Base-by-base conservation (phyloP, 805 yeast species). In the Nakazawaea anatomiae region DNA sequence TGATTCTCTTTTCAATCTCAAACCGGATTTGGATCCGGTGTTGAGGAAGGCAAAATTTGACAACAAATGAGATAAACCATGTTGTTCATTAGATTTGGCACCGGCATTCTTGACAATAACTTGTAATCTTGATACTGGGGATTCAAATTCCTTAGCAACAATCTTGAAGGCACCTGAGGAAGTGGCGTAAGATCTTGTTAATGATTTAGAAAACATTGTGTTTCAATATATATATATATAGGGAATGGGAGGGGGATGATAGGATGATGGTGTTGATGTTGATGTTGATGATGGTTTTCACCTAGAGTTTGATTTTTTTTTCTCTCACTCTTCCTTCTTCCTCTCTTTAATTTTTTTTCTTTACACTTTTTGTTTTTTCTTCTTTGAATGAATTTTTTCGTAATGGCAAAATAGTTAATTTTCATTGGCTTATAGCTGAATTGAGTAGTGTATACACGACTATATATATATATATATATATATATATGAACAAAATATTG, bases 1-100 rank as follows among this genome's bases (percentile, higher is more conserved):
- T 47, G 91, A 74, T 74, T 94, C 99, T 73, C 99, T 87, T 65
- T 90, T 87, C 64, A 91, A 77, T 75, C 98, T 87, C 67, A 94
- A 78, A 28, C 94, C 96, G 18, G 97, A 86, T 70, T 89, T 89
- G 60, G 81, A 69, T 55, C 76, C 76, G 52, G 96, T 89, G 77
- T 87, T 85, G 66, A 86, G 81, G 76, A 86, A 94, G 62, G 85
- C 85, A 70, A 82, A 90, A 70, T 89, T 81, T 63, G 92, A 80
- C 63, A 91, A 77, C 57, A 90, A 72, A 70, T 92, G 97, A 43
- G 97, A 77, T 58, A 86, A 72, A 72, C 98, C 99, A 51, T 91
- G 84, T 58, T 76, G 70, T 47, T 78, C 75, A 56, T 78, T 71
- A 46, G 77, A 59, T 68, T 94, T 86, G 52, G 97, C 81, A 58